Evolutionary conservation across 192 early-diverging fungal species (phyloP), one percentile per base, ranked within the genome.

Genomic region (Backusella psychrophila): DNA sequence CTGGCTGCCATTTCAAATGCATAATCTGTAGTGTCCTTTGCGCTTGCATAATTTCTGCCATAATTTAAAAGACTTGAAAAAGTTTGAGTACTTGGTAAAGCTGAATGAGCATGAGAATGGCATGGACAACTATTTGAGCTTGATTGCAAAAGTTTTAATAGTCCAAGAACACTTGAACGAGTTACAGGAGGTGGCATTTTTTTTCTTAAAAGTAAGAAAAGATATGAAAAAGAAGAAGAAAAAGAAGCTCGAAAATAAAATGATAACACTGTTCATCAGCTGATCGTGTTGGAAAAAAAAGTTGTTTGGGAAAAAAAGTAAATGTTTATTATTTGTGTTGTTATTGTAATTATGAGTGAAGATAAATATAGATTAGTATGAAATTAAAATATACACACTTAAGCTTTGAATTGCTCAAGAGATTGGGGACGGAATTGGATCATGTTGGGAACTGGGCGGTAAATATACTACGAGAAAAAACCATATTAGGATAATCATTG

Each of bases 1-100:
- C 92, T 93, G 26, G 94, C 93, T 23, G 96, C 94, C 94, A 97
- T 95, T 85, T 95, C 92, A 44, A 91, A 93, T n/a, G 92, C 92
- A 78, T 93, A 93, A 77, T 93, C 92, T 4, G 72, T 72, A 15
- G 59, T 67, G 21, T 83, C 82, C 38, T 80, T 72, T 33, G 79
- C 73, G 67, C 73, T 77, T 11, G 79, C 79, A 75, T 83, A 83
- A 38, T 83, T 68, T 44, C 82, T 73, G 14, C 78, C 82, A 44
- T 83, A 80, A 5, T 67, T 80, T 39, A 83, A 72, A 52, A 80
- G 42, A 41, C 66, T 76, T 21, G 63, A 67, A 49, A 80, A 77
- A 17, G 73, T 41, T 12, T 59, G 69, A 0, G 76, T 29, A 1
- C 76, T 80, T 17, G 79, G 49, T 6, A 68, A 66, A 46, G 73